Conservation (phyloP, 2,329 filamentous ascomycete species). For the Arthrobotrys pseudoclavata region DNA sequence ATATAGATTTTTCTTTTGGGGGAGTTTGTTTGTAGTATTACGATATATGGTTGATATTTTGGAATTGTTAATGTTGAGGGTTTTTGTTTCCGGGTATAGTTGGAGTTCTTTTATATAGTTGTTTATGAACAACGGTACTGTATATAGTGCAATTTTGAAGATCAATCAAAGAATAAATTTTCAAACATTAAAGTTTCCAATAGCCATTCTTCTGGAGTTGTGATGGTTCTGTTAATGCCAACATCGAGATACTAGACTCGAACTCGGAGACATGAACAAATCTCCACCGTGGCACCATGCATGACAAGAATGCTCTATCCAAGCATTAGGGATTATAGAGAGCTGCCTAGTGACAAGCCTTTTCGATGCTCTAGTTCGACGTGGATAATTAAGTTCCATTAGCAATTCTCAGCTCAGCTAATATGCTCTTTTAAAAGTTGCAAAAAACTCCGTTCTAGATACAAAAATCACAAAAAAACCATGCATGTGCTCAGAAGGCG, state of each 20-base stretch:
- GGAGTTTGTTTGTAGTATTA: slow-evolving; percentile 25
- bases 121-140: slow-evolving; percentile 1
- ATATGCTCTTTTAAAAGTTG: slow-evolving; percentile 35
- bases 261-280: no score
- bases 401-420: slow-evolving; percentile 33
- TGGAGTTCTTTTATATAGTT: slow-evolving; percentile 13
- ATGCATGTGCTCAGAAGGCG: slow-evolving; percentile 20
- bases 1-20: slow-evolving; percentile 4
- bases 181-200: neutral
- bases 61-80: slow-evolving; percentile 8
- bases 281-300: no score
- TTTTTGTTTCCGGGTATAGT: neutral
- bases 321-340: no score
- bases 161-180: slow-evolving; percentile 29
- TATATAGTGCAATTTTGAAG: slow-evolving; percentile 12
- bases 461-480: slow-evolving; percentile 32
- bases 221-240: neutral
- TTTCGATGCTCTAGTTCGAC: no score
- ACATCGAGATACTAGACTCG: no score
- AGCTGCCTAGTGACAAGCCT: no score
- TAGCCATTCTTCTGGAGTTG: neutral
- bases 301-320: no score
- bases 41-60: slow-evolving; percentile 26
- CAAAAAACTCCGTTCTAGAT: slow-evolving; percentile 47
- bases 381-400: slow-evolving; percentile 10